Percentiles rank a stretch among this genome's conserved stretches.
phyloP scores from a whole-genome alignment of 2,329 filamentous ascomycete genomes.

The Zasmidium angulare region DNA sequence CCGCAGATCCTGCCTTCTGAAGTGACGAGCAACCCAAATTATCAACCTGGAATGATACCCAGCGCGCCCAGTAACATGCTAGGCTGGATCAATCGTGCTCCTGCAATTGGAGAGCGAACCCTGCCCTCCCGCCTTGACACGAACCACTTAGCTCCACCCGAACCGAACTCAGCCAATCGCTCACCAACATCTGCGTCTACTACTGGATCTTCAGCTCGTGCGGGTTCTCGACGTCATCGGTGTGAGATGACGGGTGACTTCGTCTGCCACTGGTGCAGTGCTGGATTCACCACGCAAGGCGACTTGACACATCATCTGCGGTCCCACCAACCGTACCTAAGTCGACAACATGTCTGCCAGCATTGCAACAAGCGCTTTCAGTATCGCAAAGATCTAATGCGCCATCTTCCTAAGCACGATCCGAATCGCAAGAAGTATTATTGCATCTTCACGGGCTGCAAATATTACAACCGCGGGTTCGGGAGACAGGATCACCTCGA shows the following conservation, averaged over 20 bases:
- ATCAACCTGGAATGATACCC: conserved; percentile 2
- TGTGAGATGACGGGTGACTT: conserved; percentile 18
- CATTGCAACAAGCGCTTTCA: conserved; percentile 24
- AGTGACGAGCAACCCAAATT: conserved; percentile 15
- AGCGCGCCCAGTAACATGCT: conserved; percentile 11
- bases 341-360: conserved; percentile 20
- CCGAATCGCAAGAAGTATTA: conserved; percentile 20
- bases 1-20: conserved; percentile 10
- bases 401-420: conserved; percentile 24
- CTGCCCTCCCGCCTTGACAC: conserved; percentile 15
- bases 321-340: conserved; percentile 20
- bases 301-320: conserved; percentile 24
- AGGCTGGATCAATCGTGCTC: conserved; percentile 16
- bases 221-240: conserved; percentile 10
- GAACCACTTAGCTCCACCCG: conserved; percentile 14
- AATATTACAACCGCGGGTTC: conserved; percentile 22
- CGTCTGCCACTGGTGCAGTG: conserved; percentile 19
- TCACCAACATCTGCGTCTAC: conserved; percentile 24
- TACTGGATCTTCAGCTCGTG: conserved; percentile 15
- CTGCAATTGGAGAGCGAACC: conserved; percentile 11
- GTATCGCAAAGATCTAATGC: conserved; percentile 21
- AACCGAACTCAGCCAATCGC: conserved; percentile 5
- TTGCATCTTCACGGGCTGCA: conserved; percentile 19
- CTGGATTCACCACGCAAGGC: conserved; percentile 18
- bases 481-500: conserved; percentile 24